Evolutionary conservation across 805 yeast species (phyloP).

Genomic region (Ogataea parapolymorpha): DNA sequence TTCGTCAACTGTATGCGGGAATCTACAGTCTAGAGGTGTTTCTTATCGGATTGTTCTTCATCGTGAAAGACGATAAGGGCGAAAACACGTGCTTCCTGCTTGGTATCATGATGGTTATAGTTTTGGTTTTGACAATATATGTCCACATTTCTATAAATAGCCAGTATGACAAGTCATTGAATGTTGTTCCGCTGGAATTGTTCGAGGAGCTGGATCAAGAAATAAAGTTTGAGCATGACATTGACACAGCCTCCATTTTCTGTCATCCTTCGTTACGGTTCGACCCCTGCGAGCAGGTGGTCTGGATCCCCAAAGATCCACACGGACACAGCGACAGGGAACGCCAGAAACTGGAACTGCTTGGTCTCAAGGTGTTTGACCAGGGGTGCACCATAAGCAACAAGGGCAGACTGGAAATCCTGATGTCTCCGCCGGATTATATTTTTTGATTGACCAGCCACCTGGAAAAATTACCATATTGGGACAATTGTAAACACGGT

Average conservation of each 20-base stretch:
- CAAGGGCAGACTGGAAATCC: slow-evolving; percentile 10
- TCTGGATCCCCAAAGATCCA: slow-evolving; percentile 33
- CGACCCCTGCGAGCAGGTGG: slow-evolving; percentile 17
- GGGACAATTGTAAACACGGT: slow-evolving; percentile 14
- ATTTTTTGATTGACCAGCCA: slow-evolving; percentile 20
- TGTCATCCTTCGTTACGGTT: slow-evolving; percentile 26
- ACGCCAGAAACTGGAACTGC: slow-evolving; percentile 20
- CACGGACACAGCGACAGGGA: slow-evolving; percentile 30
- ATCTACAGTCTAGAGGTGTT: slow-evolving; percentile 78
- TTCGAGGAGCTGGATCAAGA: slow-evolving; percentile 7
- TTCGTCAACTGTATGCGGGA: slow-evolving; percentile 76
- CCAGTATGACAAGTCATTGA: slow-evolving; percentile 36
- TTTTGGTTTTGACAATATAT: slow-evolving; percentile 52
- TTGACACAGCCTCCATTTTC: slow-evolving; percentile 14
- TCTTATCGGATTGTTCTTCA: slow-evolving; percentile 69
- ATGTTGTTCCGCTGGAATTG: slow-evolving; percentile 37
- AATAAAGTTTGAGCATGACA: slow-evolving; percentile 1
- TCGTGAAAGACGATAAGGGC: slow-evolving; percentile 52
- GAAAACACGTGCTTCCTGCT: slow-evolving; percentile 46
- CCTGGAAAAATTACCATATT: slow-evolving; percentile 8
- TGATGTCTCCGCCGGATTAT: slow-evolving; percentile 20
- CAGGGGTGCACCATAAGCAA: slow-evolving; percentile 17
- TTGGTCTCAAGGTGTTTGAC: slow-evolving; percentile 20
- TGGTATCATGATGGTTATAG: slow-evolving; percentile 44
- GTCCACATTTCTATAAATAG: slow-evolving; percentile 52